Percentiles rank a stretch among this genome's conserved stretches.
phyloP scores from a whole-genome alignment of 2,329 filamentous ascomycete species.

The Cercospora zeae-maydis region DNA sequence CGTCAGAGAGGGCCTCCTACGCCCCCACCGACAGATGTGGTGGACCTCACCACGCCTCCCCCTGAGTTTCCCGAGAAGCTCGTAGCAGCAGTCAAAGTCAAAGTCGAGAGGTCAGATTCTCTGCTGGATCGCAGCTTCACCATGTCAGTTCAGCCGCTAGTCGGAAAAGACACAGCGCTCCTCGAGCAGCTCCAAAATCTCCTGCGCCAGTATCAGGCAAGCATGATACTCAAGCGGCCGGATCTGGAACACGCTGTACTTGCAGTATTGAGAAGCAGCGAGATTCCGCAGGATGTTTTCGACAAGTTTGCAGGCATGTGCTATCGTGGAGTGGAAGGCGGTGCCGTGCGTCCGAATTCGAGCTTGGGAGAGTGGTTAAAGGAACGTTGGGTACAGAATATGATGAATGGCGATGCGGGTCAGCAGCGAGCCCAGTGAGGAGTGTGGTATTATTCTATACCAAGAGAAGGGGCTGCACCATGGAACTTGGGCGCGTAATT shows the following conservation, averaged over 20 bases:
- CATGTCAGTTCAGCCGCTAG: not conserved
- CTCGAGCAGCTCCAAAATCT: not conserved
- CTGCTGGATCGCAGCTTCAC: not conserved
- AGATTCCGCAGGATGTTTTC: not conserved
- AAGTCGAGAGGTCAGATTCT: not conserved
- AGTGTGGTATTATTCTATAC: no score
- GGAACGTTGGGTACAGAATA: not conserved
- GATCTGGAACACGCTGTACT: not conserved
- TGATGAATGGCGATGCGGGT: not conserved
- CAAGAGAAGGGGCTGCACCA: not conserved
- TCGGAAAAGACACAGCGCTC: not conserved
- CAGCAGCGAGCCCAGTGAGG: not conserved
- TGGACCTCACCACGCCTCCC: not conserved
- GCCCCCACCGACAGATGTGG: not conserved
- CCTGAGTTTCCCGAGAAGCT: not conserved
- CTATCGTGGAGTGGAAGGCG: not conserved
- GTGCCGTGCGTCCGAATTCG: not conserved
- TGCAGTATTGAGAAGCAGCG: not conserved
- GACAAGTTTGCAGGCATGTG: not conserved
- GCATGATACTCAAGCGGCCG: not conserved
- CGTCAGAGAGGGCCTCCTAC: not conserved
- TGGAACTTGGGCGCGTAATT: not conserved
- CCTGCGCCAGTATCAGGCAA: not conserved
- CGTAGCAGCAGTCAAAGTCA: not conserved
- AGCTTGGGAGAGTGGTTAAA: not conserved